Percentiles rank a stretch among this genome's conserved stretches.
phyloP scores from a whole-genome alignment of 805 yeast species.

The Lipomyces anomalus region DNA sequence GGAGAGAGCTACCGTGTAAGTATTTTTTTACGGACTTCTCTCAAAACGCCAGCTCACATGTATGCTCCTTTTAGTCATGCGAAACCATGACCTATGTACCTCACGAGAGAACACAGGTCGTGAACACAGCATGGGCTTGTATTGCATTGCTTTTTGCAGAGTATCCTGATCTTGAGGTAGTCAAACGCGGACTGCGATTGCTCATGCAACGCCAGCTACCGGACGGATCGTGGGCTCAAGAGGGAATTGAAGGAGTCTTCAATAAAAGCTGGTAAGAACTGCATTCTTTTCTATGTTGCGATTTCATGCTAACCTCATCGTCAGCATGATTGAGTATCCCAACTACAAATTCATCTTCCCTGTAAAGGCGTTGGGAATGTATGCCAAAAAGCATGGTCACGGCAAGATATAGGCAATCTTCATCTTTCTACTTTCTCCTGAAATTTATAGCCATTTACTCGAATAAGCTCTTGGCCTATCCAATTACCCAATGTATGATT shows the following conservation, averaged over 20 bases:
- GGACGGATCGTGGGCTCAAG: constrained; percentile 81
- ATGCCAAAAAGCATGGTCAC: constrained; percentile 29
- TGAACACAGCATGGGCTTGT: constrained; percentile 90
- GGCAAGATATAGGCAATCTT: background rate
- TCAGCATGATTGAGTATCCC: constrained; percentile 75
- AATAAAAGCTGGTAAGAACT: constrained; percentile 52
- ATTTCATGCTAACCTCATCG: constrained; percentile 43
- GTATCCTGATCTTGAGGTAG: constrained; percentile 63
- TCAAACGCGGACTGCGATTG: constrained; percentile 56
- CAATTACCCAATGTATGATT: too few relatives aligned
- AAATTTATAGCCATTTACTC: too few relatives aligned
- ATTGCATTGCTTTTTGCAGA: constrained; percentile 75
- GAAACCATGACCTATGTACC: constrained; percentile 20
- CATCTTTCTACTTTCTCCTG: too few relatives aligned
- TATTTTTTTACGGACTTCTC: background rate
- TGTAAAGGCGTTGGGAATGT: constrained; percentile 87
- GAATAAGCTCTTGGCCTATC: too few relatives aligned
- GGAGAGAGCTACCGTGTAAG: constrained; percentile 89
- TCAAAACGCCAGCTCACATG: background rate
- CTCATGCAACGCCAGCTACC: constrained; percentile 59
- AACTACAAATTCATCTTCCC: constrained; percentile 85
- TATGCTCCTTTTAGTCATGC: constrained; percentile 11
- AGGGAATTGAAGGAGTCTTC: constrained; percentile 90
- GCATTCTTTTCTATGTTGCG: constrained; percentile 38
- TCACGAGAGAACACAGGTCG: constrained; percentile 48